Conservation (phyloP, 179 eudicot species). For the Pouteria campechiana region DNA sequence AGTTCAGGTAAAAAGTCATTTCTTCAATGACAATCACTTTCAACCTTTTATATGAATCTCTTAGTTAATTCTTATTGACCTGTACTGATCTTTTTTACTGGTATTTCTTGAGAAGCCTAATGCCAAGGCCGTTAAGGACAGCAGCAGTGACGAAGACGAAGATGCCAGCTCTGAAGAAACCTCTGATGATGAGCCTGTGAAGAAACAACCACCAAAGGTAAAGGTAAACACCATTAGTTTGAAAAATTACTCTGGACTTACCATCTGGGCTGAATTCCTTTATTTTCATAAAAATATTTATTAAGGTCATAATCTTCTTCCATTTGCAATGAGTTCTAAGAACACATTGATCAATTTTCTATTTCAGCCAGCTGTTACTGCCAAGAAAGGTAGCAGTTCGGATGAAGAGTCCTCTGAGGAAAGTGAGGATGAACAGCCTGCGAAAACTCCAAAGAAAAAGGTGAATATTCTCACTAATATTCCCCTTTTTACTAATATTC, state of each 20-base stretch:
- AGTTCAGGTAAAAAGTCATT: conserved; percentile 5
- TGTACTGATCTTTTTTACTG: neutral
- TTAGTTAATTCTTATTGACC: neutral
- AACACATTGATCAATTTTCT: neutral
- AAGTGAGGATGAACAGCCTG: conserved; percentile 10
- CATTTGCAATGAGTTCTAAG: too few species aligned
- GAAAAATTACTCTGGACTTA: neutral
- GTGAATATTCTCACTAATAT: too few species aligned
- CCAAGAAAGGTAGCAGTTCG: conserved; percentile 6
- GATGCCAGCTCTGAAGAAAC: conserved; percentile 21
- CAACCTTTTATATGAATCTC: too few species aligned
- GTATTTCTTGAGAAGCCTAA: neutral
- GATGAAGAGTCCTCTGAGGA: conserved; percentile 7
- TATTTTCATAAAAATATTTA: neutral
- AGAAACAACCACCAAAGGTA: conserved; percentile 5
- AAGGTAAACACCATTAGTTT: conserved; percentile 6
- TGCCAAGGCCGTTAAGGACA: conserved; percentile 6
- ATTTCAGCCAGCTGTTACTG: neutral
- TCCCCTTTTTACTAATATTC: too few species aligned
- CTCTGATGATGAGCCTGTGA: conserved; percentile 18
- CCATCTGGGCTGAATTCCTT: neutral
- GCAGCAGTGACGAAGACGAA: conserved; percentile 22
- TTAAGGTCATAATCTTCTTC: too few species aligned
- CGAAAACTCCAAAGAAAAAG: conserved; percentile 13
- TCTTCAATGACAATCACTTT: neutral